Conservation (phyloP, 306 rosid genomes). For the Glycine latifolia region DNA sequence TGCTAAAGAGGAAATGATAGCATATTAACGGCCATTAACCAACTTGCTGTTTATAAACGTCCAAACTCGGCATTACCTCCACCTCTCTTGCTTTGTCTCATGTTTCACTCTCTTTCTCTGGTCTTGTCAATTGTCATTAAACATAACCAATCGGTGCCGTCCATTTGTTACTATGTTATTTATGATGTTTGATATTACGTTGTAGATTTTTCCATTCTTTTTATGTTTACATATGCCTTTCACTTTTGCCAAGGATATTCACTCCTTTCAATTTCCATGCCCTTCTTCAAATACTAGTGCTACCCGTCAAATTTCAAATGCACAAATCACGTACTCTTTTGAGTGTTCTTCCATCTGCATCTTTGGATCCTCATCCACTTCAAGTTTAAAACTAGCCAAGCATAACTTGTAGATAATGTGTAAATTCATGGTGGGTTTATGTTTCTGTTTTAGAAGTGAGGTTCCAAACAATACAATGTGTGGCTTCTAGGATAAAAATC, state of each 20-base stretch:
- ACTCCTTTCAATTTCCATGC: neutral
- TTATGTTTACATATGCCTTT: constrained; percentile 44
- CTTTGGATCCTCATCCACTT: constrained; percentile 42
- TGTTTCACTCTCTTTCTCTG: neutral
- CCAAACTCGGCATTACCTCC: constrained; percentile 46
- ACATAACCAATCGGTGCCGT: constrained; percentile 50
- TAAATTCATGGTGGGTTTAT: constrained; percentile 22
- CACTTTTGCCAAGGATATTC: constrained; percentile 46
- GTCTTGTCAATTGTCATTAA: constrained; percentile 4
- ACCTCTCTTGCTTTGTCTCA: constrained; percentile 29
- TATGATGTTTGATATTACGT: constrained; percentile 13
- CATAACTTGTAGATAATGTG: constrained; percentile 39
- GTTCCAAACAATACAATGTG: neutral
- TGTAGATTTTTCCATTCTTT: constrained; percentile 49
- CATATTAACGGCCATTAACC: constrained; percentile 67
- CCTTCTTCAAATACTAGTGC: neutral
- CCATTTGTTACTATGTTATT: constrained; percentile 22
- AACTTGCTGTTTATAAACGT: constrained; percentile 50
- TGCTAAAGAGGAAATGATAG: constrained; percentile 34
- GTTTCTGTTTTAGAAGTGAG: neutral
- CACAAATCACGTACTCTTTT: constrained; percentile 39
- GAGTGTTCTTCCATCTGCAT: constrained; percentile 31
- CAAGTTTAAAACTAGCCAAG: constrained; percentile 35
- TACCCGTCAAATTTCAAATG: constrained; percentile 38
- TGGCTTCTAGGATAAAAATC: neutral